phyloP scores from a whole-genome alignment of 805 yeast species.

The Nakazawaea holstii region DNA sequence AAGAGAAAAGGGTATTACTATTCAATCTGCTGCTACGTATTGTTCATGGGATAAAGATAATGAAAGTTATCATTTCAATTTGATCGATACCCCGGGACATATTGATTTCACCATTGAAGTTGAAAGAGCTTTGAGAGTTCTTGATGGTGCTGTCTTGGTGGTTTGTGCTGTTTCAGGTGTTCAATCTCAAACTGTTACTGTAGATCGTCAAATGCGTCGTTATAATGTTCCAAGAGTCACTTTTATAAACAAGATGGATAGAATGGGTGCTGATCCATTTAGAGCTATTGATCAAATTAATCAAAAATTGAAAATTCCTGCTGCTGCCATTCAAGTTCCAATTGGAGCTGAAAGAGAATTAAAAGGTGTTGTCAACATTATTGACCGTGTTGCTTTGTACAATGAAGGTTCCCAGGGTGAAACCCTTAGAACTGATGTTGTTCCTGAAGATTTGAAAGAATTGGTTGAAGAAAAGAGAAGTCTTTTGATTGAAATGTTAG shows the following conservation, averaged over 20 bases:
- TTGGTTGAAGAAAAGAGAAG: constrained; percentile 89
- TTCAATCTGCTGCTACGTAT: constrained; percentile 98
- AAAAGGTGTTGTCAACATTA: constrained; percentile 86
- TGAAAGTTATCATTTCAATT: constrained; percentile 75
- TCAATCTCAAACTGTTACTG: constrained; percentile 97
- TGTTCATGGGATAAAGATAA: constrained; percentile 88
- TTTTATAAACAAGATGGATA: constrained; percentile 96
- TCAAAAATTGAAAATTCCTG: constrained; percentile 80
- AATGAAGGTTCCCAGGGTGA: constrained; percentile 93
- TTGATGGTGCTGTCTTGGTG: constrained; percentile 97
- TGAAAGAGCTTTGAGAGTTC: constrained; percentile 95
- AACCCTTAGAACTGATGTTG: constrained; percentile 49
- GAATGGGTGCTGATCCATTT: constrained; percentile 99
- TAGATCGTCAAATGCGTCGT: constrained; percentile 98
- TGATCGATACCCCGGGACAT: constrained; percentile 98
- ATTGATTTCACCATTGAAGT: constrained; percentile 98
- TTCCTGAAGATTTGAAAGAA: constrained; percentile 77
- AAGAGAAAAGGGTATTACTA: constrained; percentile 97
- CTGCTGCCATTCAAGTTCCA: constrained; percentile 97
- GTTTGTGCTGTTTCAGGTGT: constrained; percentile 99
- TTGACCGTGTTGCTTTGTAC: constrained; percentile 80
- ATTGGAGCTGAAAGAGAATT: constrained; percentile 88
- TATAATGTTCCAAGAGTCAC: constrained; percentile 96
- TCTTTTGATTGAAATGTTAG: constrained; percentile 83
- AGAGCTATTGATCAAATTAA: constrained; percentile 89